These are phyloP conservation scores for Acer negundo DNA, from an alignment of 345 rosid genomes.

Conservation along the genomic window DNA sequence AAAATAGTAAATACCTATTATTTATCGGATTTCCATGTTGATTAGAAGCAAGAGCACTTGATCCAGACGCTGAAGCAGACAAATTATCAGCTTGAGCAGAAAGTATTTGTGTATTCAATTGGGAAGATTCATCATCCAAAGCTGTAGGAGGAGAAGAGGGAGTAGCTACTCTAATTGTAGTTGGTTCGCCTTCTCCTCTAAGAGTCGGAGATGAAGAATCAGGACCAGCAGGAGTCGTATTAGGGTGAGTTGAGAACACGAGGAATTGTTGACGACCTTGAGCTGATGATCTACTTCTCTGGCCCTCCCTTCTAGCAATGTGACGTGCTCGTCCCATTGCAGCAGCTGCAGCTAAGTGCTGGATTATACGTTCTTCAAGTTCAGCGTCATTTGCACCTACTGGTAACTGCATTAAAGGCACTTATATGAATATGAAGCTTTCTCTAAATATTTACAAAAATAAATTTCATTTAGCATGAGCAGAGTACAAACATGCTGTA, in stretches of 20 bases:
- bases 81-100: slow-evolving; percentile 40
- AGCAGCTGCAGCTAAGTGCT: slow-evolving; percentile 95
- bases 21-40: slow-evolving; percentile 34
- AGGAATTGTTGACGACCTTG: slow-evolving; percentile 80
- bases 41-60: slow-evolving; percentile 34
- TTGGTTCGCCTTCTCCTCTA: slow-evolving; percentile 56
- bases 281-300: slow-evolving; percentile 69
- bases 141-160: slow-evolving; percentile 46
- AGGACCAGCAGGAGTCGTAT: slow-evolving; percentile 45
- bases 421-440: slow-evolving; percentile 14
- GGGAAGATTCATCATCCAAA: slow-evolving; percentile 48
- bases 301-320: slow-evolving; percentile 78
- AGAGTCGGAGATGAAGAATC: slow-evolving; percentile 61
- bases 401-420: slow-evolving; percentile 56
- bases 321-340: slow-evolving; percentile 95
- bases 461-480: slow-evolving; percentile 15
- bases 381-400: slow-evolving; percentile 78
- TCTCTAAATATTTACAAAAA: neutral
- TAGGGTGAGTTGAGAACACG: slow-evolving; percentile 68
- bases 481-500: slow-evolving; percentile 74
- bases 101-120: slow-evolving; percentile 27
- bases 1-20: slow-evolving; percentile 45
- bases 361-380: slow-evolving; percentile 93
- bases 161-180: slow-evolving; percentile 35
- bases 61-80: slow-evolving; percentile 56